Percentiles rank a stretch among this genome's conserved stretches.
Conservation (phyloP, 2,329 filamentous ascomycete genomes). For the Paramyrothecium sp. region DNA sequence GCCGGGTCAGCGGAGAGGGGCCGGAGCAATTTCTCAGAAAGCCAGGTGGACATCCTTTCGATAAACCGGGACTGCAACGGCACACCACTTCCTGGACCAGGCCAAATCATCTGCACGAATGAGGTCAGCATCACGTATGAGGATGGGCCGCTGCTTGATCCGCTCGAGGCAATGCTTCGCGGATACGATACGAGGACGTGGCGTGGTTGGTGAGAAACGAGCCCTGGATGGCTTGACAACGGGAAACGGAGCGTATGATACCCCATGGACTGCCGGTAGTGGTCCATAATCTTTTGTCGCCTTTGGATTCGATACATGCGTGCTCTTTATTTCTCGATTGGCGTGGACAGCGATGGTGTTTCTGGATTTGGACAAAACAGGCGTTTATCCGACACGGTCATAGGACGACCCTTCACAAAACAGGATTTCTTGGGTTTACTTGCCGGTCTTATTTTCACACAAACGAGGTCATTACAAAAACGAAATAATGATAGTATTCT, state of each 20-base stretch:
- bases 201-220: not conserved
- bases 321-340: too few relatives aligned
- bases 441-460: too few relatives aligned
- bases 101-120: constrained; percentile 1
- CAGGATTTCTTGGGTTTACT: too few relatives aligned
- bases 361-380: too few relatives aligned
- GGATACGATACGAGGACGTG: not conserved
- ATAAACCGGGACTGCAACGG: not conserved
- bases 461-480: too few relatives aligned
- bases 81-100: not conserved
- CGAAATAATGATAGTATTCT: too few relatives aligned
- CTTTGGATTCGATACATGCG: not conserved
- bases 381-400: too few relatives aligned
- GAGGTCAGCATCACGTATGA: constrained; percentile 1
- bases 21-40: not conserved
- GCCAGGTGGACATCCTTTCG: not conserved
- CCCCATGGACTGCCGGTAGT: not conserved
- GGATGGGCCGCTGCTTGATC: not conserved
- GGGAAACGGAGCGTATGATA: not conserved
- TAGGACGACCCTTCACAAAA: too few relatives aligned
- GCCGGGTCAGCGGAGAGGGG: not conserved
- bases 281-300: not conserved
- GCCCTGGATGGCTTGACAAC: not conserved
- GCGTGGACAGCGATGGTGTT: too few relatives aligned
- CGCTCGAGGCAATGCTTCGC: constrained; percentile 1